A percentile compares a stretch with the other conserved stretches of the same genome.
These are phyloP conservation scores for Penicillium pulvis DNA, from an alignment of 495 filamentous ascomycete genomes.

Conservation along the genomic window DNA sequence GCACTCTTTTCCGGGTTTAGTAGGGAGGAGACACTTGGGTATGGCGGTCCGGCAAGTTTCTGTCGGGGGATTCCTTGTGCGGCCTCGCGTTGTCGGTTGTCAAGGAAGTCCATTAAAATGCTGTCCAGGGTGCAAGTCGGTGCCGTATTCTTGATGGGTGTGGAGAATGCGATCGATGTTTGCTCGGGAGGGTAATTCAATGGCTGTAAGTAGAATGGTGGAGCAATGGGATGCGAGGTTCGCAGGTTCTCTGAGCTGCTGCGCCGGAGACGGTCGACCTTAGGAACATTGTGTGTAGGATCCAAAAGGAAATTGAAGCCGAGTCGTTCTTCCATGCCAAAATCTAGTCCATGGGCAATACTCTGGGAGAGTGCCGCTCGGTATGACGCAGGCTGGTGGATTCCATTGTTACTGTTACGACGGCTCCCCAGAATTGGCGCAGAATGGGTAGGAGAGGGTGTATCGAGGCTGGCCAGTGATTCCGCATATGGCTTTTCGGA, in stretches of 20 bases:
- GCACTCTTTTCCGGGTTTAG: constrained; percentile 63
- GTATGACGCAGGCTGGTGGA: constrained; percentile 25
- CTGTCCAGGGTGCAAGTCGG: constrained; percentile 73
- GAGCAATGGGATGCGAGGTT: constrained; percentile 25
- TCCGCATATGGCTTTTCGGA: constrained; percentile 34
- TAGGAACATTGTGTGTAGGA: constrained; percentile 46
- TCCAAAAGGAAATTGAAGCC: constrained; percentile 71
- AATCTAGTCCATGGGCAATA: constrained; percentile 56
- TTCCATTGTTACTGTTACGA: constrained; percentile 31
- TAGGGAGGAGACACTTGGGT: constrained; percentile 74
- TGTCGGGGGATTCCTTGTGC: constrained; percentile 59
- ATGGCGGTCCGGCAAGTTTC: constrained; percentile 69
- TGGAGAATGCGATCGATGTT: constrained; percentile 36
- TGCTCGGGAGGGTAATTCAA: constrained; percentile 28
- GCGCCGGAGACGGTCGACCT: constrained; percentile 39
- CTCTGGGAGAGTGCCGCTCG: constrained; percentile 48
- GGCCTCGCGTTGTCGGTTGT: constrained; percentile 64
- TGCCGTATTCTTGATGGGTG: constrained; percentile 58
- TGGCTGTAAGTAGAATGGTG: constrained; percentile 31
- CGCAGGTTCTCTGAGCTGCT: constrained; percentile 31
- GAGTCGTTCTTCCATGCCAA: constrained; percentile 59
- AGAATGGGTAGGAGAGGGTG: constrained; percentile 41
- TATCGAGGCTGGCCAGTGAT: constrained; percentile 37
- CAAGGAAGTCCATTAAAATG: constrained; percentile 75
- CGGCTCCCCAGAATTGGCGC: constrained; percentile 30